Evolutionary conservation across 345 rosid species (phyloP).

Genomic region (Camelina neglecta): DNA sequence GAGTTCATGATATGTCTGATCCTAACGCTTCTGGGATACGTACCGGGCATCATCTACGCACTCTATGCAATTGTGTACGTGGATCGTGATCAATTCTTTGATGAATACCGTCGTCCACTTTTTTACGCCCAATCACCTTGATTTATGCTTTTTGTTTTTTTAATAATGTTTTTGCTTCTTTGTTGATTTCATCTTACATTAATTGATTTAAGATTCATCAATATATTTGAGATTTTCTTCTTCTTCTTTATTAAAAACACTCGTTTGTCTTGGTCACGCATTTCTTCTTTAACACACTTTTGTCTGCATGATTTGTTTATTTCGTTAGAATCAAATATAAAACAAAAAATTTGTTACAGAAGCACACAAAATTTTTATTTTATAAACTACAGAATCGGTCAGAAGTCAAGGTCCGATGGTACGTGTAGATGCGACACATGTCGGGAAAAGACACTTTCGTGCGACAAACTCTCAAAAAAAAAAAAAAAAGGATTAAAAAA

Average conservation of each 20-base stretch:
- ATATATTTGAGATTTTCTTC: neutral
- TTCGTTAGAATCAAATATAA: neutral
- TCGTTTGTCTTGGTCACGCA: neutral
- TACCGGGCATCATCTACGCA: constrained; percentile 92
- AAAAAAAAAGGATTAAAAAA: neutral
- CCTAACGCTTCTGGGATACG: constrained; percentile 78
- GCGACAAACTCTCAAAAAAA: constrained; percentile 14
- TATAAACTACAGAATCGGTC: constrained; percentile 2
- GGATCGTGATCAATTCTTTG: constrained; percentile 82
- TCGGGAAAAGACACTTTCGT: neutral
- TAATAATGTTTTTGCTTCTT: neutral
- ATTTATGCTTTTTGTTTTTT: neutral
- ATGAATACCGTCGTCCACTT: constrained; percentile 89
- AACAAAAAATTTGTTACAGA: neutral
- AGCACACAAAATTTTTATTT: neutral
- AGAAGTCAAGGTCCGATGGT: constrained; percentile 15
- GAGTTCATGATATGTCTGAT: constrained; percentile 83
- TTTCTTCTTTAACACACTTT: neutral
- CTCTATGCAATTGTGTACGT: constrained; percentile 85
- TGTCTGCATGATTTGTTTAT: constrained; percentile 8
- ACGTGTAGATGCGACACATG: neutral
- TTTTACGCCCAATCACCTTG: constrained; percentile 42
- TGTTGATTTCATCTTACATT: neutral
- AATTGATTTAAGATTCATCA: constrained; percentile 15
- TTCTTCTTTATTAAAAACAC: neutral